Conservation (phyloP, 2,329 filamentous ascomycete species). For the Diplodia scrobiculata region DNA sequence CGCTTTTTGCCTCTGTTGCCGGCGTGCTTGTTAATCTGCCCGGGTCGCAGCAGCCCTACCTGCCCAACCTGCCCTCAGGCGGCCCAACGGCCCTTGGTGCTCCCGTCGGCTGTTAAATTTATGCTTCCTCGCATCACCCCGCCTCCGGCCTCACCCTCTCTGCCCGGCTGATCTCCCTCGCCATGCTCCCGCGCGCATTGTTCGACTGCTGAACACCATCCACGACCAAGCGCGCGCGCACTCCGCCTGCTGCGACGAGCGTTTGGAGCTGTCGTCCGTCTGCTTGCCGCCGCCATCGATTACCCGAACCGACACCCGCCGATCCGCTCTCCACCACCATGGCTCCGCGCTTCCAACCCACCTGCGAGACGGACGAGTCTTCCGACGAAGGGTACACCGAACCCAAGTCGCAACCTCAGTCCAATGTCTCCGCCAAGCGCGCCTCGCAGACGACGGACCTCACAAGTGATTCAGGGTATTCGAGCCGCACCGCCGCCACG, state of each 20-base stretch:
- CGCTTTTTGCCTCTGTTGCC: slow-evolving; percentile 9
- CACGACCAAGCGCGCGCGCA: slow-evolving; percentile 11
- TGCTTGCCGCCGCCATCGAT: slow-evolving; percentile 22
- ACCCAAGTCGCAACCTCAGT: slow-evolving; percentile 38
- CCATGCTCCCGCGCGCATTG: slow-evolving; percentile 21
- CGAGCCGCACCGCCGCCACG: slow-evolving; percentile 59
- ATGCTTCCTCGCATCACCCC: slow-evolving; percentile 23
- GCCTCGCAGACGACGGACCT: slow-evolving; percentile 49
- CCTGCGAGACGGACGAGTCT: slow-evolving; percentile 19
- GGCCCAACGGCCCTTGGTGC: slow-evolving; percentile 18
- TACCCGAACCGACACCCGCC: slow-evolving; percentile 26
- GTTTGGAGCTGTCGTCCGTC: slow-evolving; percentile 1
- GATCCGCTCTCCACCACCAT: slow-evolving; percentile 15
- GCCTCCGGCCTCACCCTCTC: slow-evolving; percentile 11
- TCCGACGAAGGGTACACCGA: slow-evolving; percentile 3
- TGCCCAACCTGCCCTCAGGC: slow-evolving; percentile 16
- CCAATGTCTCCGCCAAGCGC: slow-evolving; percentile 54
- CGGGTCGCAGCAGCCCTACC: slow-evolving; percentile 15
- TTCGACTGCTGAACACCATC: slow-evolving; percentile 16
- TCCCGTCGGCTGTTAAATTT: slow-evolving; percentile 23
- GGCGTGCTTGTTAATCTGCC: slow-evolving; percentile 6
- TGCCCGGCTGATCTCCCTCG: slow-evolving; percentile 12
- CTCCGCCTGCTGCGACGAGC: slow-evolving; percentile 15
- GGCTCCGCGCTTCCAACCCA: not conserved
- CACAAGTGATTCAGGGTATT: slow-evolving; percentile 65